phyloP scores from a whole-genome alignment of 768 basidiomycete genomes.

The Phallus indusiatus region DNA sequence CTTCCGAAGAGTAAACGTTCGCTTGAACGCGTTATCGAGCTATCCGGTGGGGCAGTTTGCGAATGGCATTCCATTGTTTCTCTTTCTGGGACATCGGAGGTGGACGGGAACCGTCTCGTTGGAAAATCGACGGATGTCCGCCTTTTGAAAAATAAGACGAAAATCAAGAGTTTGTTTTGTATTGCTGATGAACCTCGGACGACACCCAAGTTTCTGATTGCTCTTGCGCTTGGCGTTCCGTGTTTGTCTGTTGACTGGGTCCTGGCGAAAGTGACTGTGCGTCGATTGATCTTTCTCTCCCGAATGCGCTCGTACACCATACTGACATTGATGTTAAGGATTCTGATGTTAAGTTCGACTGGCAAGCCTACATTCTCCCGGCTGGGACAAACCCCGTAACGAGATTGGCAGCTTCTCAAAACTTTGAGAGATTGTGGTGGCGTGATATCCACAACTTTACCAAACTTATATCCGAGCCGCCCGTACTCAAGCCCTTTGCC shows the following conservation, averaged over 20 bases:
- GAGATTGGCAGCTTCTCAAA: slow-evolving; percentile 32
- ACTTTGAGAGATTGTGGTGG: slow-evolving; percentile 42
- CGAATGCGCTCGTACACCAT: slow-evolving; percentile 11
- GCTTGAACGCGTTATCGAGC: slow-evolving; percentile 34
- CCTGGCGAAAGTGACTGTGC: slow-evolving; percentile 23
- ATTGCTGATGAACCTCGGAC: slow-evolving; percentile 55
- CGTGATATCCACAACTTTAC: slow-evolving; percentile 40
- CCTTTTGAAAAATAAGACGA: slow-evolving; percentile 31
- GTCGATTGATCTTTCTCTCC: slow-evolving; percentile 11
- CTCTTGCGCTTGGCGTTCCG: slow-evolving; percentile 80
- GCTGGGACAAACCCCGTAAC: slow-evolving; percentile 37
- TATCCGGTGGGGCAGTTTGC: slow-evolving; percentile 45
- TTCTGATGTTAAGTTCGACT: slow-evolving; percentile 31
- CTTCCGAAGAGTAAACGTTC: slow-evolving; percentile 25
- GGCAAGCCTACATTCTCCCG: slow-evolving; percentile 51
- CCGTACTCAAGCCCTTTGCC: slow-evolving; percentile 48
- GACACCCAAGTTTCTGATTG: slow-evolving; percentile 74
- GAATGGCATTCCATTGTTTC: slow-evolving; percentile 50
- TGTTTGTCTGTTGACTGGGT: slow-evolving; percentile 60
- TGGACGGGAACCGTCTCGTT: slow-evolving; percentile 42
- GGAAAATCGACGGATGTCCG: slow-evolving; percentile 33
- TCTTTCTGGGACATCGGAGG: slow-evolving; percentile 42
- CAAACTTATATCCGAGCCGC: slow-evolving; percentile 49
- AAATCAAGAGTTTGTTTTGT: slow-evolving; percentile 50
- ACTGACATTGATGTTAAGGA: background rate